These are phyloP conservation scores for Celoporthe dispersa DNA, from an alignment of 2,329 filamentous ascomycete genomes.

Conservation along the genomic window DNA sequence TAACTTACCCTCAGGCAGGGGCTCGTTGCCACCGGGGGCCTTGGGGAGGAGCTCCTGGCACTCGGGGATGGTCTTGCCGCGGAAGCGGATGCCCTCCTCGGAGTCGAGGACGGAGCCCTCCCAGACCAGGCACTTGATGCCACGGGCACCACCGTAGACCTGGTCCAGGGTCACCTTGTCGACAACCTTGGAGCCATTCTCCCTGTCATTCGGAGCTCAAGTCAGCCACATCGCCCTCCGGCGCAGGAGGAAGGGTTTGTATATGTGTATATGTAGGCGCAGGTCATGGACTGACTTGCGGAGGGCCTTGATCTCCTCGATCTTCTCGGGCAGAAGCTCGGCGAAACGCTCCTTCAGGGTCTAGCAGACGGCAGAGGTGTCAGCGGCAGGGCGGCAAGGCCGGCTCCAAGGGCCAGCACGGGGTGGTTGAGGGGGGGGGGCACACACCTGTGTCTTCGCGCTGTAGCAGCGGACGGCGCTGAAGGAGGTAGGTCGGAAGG, in stretches of 20 bases:
- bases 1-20: slow-evolving; percentile 82
- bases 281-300: slow-evolving; percentile 73
- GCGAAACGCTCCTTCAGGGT: slow-evolving; percentile 98
- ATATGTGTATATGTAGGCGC: slow-evolving; percentile 16
- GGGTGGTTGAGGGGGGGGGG: not conserved
- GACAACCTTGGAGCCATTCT: slow-evolving; percentile 92
- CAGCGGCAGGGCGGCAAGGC: slow-evolving; percentile 34
- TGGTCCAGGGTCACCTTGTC: slow-evolving; percentile 99
- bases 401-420: slow-evolving; percentile 11
- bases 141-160: slow-evolving; percentile 98
- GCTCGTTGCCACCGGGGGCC: slow-evolving; percentile 94
- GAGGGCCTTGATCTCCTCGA: slow-evolving; percentile 97
- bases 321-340: slow-evolving; percentile 91
- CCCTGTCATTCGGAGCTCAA: slow-evolving; percentile 55
- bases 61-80: slow-evolving; percentile 98
- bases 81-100: slow-evolving; percentile 99
- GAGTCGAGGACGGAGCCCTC: slow-evolving; percentile 97
- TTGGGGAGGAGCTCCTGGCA: slow-evolving; percentile 98
- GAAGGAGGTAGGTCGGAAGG: slow-evolving; percentile 74
- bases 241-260: slow-evolving; percentile 20
- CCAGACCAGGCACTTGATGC: slow-evolving; percentile 98
- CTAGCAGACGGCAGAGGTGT: slow-evolving; percentile 50
- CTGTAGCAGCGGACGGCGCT: slow-evolving; percentile 90
- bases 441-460: slow-evolving; percentile 85
- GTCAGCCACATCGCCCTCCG: slow-evolving; percentile 34